Evolutionary conservation across 345 rosid species (phyloP), one percentile per base, ranked within the genome.

Genomic region (Eucalyptus rudis): DNA sequence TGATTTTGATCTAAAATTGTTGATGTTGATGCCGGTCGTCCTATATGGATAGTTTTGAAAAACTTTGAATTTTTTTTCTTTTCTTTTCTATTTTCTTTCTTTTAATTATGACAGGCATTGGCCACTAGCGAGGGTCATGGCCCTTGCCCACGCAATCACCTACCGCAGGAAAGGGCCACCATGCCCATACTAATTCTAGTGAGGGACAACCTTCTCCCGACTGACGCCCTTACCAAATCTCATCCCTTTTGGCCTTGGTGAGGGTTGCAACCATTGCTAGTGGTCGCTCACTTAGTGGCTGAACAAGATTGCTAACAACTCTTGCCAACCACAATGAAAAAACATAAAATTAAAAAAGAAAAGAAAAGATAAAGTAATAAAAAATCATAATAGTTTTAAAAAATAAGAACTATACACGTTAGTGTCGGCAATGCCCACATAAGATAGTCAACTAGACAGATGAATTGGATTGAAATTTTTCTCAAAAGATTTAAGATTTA

Each of bases 11-110:
- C 1, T 22, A 25, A 56, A 56, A 56, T 56, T 56, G 13, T 56
- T 56, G 13, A 56, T 4, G 6, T 24, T 22, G 29, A 24, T 10
- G 62, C 0, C 0, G 0, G 4, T 56, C 0, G 1, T 10, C 29
- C 29, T 10, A 56, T 56, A 3, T 56, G 29, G 6, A 56, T 8
- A 4, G 13, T 56, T 56, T 25, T 56, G 1, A 56, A 56, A 56
- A 24, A 56, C 3, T 1, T 56, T 22, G 29, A 24, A 9, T 4
- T 56, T 51, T 16, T 51, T 33, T 33, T 33, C 36, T 33, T 33
- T 33, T 33, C 36, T 54, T 52, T 54, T 52, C 4, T 52, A 52
- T 51, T 2, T 15, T 15, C 29, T 56, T 56, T 0, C 13, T 56
- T 56, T 56, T 4, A 24, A 56, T 56, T 56, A 56, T 1, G 62